Evolutionary conservation across 2,329 filamentous ascomycete genomes (phyloP).

Genomic region (Trematosphaeria pertusa): DNA sequence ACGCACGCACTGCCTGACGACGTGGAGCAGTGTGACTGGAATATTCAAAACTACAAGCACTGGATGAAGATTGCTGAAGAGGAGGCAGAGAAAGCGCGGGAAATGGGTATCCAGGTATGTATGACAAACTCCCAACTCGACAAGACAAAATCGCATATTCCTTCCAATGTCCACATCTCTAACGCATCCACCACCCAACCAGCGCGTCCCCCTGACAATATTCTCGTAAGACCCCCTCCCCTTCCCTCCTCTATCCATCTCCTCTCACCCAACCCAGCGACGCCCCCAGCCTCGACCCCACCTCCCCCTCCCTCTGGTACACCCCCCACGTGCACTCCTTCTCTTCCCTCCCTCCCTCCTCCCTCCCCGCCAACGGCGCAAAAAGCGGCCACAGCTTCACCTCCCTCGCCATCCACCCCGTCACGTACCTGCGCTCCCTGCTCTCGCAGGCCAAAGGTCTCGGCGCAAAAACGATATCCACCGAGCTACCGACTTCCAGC

Average conservation of each 20-base stretch:
- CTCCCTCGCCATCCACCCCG: slow-evolving; percentile 48
- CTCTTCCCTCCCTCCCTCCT: slow-evolving; percentile 21
- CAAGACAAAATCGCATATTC: neutral
- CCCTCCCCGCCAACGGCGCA: slow-evolving; percentile 22
- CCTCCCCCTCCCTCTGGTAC: slow-evolving; percentile 45
- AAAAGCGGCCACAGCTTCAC: slow-evolving; percentile 35
- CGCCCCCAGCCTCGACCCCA: neutral
- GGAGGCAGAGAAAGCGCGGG: slow-evolving; percentile 29
- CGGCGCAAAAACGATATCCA: slow-evolving; percentile 37
- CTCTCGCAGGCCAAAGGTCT: slow-evolving; percentile 29
- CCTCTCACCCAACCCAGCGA: neutral
- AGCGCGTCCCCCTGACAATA: slow-evolving; percentile 4
- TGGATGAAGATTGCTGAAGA: slow-evolving; percentile 46
- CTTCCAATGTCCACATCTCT: neutral
- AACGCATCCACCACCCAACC: neutral
- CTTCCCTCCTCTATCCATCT: neutral
- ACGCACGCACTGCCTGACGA: slow-evolving; percentile 48
- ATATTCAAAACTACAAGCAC: slow-evolving; percentile 51
- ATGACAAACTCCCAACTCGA: neutral
- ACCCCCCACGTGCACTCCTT: slow-evolving; percentile 45
- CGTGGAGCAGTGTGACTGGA: slow-evolving; percentile 47
- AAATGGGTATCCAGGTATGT: slow-evolving; percentile 28
- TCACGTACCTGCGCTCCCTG: slow-evolving; percentile 48
- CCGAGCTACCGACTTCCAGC: slow-evolving; percentile 31
- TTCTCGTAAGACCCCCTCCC: slow-evolving; percentile 6